Percentiles rank a stretch among this genome's conserved stretches.
phyloP scores from a whole-genome alignment of 768 basidiomycete species.

The Phanerodontia chrysosporium region DNA sequence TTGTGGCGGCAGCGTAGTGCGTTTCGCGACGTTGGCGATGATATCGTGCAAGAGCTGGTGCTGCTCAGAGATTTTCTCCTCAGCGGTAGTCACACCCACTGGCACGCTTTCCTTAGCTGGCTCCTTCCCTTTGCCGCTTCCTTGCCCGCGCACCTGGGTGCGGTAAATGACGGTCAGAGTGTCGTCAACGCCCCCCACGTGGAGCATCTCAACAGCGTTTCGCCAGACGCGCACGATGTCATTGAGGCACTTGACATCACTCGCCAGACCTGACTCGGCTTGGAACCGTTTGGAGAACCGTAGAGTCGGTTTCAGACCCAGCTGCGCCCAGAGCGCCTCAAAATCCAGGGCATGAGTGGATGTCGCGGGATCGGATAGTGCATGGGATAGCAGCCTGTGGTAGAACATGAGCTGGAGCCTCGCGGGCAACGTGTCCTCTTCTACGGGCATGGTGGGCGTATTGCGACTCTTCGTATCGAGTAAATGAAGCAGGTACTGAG shows the following conservation, averaged over 20 bases:
- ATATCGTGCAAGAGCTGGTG: no score
- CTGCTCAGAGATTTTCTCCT: no score
- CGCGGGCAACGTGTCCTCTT: slow-evolving; percentile 54
- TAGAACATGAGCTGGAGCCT: slow-evolving; percentile 79
- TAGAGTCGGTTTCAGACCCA: slow-evolving; percentile 38
- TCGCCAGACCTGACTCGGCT: slow-evolving; percentile 19
- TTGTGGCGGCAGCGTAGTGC: no score
- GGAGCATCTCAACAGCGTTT: slow-evolving; percentile 18
- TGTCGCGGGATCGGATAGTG: slow-evolving; percentile 36
- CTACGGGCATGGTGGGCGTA: slow-evolving; percentile 43
- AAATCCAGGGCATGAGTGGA: slow-evolving; percentile 44
- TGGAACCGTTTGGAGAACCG: slow-evolving; percentile 52
- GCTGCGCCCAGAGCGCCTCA: slow-evolving; percentile 43
- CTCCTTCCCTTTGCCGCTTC: background rate
- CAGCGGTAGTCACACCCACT: no score
- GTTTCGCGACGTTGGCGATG: no score
- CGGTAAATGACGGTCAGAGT: slow-evolving; percentile 52
- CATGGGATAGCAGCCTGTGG: slow-evolving; percentile 52
- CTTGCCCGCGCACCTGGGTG: slow-evolving; percentile 10
- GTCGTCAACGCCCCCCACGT: slow-evolving; percentile 32
- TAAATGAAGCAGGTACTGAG: slow-evolving; percentile 35
- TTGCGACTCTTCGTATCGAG: slow-evolving; percentile 72
- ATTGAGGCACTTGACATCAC: slow-evolving; percentile 21
- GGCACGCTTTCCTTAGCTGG: no score
- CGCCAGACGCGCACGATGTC: slow-evolving; percentile 31